Base-by-base conservation (phyloP, 192 early-diverging fungal species). In the Backusella liffmaniae region DNA sequence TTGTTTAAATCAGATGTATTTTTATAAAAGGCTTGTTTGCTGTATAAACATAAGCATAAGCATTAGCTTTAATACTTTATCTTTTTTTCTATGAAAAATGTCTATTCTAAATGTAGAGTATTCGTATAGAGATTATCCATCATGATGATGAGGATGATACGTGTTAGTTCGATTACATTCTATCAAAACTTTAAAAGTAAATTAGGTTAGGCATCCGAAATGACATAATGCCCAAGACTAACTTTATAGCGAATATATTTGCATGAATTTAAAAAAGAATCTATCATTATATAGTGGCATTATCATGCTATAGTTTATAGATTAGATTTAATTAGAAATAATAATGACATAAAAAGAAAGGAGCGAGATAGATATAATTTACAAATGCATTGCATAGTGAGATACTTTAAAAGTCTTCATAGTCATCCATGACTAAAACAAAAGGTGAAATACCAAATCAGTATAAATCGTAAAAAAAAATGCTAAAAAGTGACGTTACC, bases 401-500 rank as follows among this genome's bases (percentile, higher is more conserved):
- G 26, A 29, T 62, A 26, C 37, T 62, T 62, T 62, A 62, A 29
- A 62, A 62, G 23, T 62, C 56, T 62, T 62, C 56, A 62, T 62
- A 62, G 29, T 29, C 56, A 62, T 62, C 56, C 56, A 62, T 62
- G 56, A 62, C 56, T 62, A 29, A 13, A 62, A 13, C 12, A 21
- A 21, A 32, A 32, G 21, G 21, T 7, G 12, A 62, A 62, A 32
- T 32, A 32, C 32, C 26, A 62, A 62, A 29, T 62, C 56, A 62
- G 56, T 62, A 29, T 12, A 29, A 23, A 26, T 8, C 9, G 1
- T 13, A 62, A 29, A 13, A 29, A 23, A 62, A 26, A 12, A 13
- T 12, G 12, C 26, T 29, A 62, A 26, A 62, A 7, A 26, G 70
- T 37, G 41, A 62, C 75, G 7, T 81, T 85, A 79, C 82, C 83